phyloP scores from a whole-genome alignment of 768 basidiomycete species.

The Amylocystis lapponica region DNA sequence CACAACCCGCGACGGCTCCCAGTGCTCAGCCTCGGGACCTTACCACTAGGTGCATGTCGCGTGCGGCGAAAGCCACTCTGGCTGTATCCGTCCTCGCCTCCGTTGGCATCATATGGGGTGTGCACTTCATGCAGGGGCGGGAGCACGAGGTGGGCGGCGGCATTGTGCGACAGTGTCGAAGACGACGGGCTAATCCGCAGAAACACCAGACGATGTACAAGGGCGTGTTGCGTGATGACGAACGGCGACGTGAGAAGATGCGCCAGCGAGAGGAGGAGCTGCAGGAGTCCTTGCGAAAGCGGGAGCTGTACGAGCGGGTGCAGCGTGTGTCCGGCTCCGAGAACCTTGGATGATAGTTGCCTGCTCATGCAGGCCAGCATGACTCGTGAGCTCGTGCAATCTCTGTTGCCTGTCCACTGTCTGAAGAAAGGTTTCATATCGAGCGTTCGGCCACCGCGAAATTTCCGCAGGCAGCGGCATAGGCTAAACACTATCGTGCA shows the following conservation, averaged over 20 bases:
- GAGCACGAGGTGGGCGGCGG: conserved; percentile 81
- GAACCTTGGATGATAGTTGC: too few relatives aligned
- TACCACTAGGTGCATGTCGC: conserved; percentile 47
- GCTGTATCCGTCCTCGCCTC: conserved; percentile 55
- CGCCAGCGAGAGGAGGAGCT: conserved; percentile 57
- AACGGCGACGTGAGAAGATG: conserved; percentile 69
- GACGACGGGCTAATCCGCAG: too few relatives aligned
- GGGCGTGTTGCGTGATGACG: conserved; percentile 87
- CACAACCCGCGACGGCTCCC: too few relatives aligned
- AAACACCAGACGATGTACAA: conserved; percentile 92
- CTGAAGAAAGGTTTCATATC: too few relatives aligned
- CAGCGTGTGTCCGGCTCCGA: conserved; percentile 26
- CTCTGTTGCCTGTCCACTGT: too few relatives aligned
- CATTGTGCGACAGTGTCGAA: too few relatives aligned
- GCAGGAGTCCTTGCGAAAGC: conserved; percentile 54
- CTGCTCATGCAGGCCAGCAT: too few relatives aligned
- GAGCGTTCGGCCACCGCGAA: too few relatives aligned
- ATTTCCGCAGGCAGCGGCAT: too few relatives aligned
- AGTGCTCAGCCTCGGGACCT: too few relatives aligned
- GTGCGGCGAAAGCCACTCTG: conserved; percentile 72
- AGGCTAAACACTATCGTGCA: too few relatives aligned
- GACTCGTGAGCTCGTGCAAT: too few relatives aligned
- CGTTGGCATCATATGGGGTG: conserved; percentile 75
- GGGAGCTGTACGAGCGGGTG: conserved; percentile 58
- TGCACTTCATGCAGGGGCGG: conserved; percentile 79